These are phyloP conservation scores for Penicillium sp. DNA, from an alignment of 2,329 filamentous ascomycete genomes.

Conservation along the genomic window DNA sequence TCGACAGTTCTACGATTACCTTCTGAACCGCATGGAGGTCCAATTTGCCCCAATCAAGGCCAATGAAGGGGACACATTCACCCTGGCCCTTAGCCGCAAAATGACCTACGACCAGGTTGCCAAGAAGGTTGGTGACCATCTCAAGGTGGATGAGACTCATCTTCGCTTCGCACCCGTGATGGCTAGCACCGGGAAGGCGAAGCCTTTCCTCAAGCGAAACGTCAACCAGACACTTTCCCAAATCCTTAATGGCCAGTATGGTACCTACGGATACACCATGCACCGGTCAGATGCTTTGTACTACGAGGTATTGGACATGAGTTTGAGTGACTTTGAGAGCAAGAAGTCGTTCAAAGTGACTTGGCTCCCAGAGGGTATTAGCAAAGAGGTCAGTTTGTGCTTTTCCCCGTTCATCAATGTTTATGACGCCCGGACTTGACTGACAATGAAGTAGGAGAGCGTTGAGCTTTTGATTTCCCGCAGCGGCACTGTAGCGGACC, in stretches of 20 bases:
- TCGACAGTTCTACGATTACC: constrained; percentile 86
- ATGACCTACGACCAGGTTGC: constrained; percentile 85
- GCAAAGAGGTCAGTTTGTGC: constrained; percentile 67
- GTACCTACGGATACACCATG: constrained; percentile 62
- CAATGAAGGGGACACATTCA: constrained; percentile 62
- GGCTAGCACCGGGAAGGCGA: constrained; percentile 69
- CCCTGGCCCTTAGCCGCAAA: constrained; percentile 76
- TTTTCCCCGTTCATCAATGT: neutral
- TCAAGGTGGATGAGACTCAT: constrained; percentile 77
- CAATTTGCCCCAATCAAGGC: constrained; percentile 65
- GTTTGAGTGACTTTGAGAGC: constrained; percentile 84
- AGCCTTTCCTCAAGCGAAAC: constrained; percentile 70
- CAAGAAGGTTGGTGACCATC: constrained; percentile 72
- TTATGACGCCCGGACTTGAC: constrained; percentile 5
- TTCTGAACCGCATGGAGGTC: constrained; percentile 76
- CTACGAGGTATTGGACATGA: constrained; percentile 93
- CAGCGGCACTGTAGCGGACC: constrained; percentile 72
- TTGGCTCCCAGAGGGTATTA: constrained; percentile 83
- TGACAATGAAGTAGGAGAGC: constrained; percentile 55
- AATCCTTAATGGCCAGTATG: constrained; percentile 73
- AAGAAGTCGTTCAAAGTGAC: constrained; percentile 82
- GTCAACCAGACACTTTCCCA: constrained; percentile 67
- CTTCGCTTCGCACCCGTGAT: constrained; percentile 89
- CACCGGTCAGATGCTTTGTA: constrained; percentile 76
- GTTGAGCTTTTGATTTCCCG: constrained; percentile 84